Base-by-base conservation (phyloP, 2,329 filamentous ascomycete genomes). In the Ceratocystiopsis sp. region DNA sequence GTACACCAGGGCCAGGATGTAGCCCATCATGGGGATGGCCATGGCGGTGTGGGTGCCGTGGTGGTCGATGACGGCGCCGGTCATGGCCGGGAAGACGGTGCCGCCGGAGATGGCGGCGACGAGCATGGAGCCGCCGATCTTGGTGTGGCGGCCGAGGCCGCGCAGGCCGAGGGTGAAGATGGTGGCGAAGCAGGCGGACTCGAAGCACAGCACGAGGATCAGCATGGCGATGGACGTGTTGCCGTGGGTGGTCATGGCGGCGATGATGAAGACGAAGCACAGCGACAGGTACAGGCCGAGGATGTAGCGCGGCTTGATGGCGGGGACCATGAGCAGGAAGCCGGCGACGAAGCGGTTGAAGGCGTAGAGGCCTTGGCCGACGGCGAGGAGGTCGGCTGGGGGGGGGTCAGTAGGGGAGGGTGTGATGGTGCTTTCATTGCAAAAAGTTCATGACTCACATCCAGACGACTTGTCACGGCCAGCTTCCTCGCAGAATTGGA, bases 361-460 rank as follows among this genome's bases (percentile, higher is more conserved):
- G 2, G 74, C 71, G 47, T 76, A 78, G 17, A 70, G 61, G 34
- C 71, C 73, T 53, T 78, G 73, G 0, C 68, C 72, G 2, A 71
- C 66, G 12, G 74, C 71, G 12, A 77, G 63, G 19, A 76, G 65
- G 45, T 73, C 67, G 15, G 73, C 62, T 42, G 59, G n/a, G n/a
- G n/a, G n/a, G n/a, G n/a, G n/a, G n/a, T n/a, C n/a, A n/a, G n/a
- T n/a, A n/a, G n/a, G n/a, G n/a, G n/a, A n/a, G n/a, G n/a, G n/a
- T n/a, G n/a, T n/a, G n/a, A n/a, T n/a, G n/a, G n/a, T n/a, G n/a
- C n/a, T n/a, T n/a, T n/a, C n/a, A n/a, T n/a, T n/a, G n/a, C n/a
- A n/a, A n/a, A n/a, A n/a, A n/a, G n/a, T n/a, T n/a, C n/a, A n/a
- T n/a, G n/a, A n/a, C n/a, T n/a, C n/a, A n/a, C n/a, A n/a, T n/a